Conservation (phyloP, 108 stramenopile species). For the Phaeodactylum tricornutum region DNA sequence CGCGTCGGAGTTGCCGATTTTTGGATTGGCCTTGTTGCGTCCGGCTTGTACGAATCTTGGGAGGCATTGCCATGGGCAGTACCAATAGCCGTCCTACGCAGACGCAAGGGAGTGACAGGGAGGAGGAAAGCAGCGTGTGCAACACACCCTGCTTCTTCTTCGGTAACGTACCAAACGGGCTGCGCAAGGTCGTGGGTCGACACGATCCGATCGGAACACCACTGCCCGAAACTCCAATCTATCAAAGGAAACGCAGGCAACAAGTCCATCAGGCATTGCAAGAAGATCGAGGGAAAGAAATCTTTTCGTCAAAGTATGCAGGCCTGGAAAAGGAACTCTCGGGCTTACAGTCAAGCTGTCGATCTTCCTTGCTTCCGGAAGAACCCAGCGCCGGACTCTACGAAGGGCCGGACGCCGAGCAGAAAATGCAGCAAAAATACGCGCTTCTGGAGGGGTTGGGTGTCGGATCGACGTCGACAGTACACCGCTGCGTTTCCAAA, state of each 20-base stretch:
- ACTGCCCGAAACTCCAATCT: slow-evolving; percentile 53
- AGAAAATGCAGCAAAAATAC: slow-evolving; percentile 66
- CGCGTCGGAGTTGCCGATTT: too few species aligned
- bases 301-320: slow-evolving; percentile 30
- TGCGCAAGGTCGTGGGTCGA: too few species aligned
- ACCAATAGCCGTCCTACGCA: too few species aligned
- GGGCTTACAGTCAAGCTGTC: too few species aligned
- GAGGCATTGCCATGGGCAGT: too few species aligned
- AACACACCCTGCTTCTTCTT: too few species aligned
- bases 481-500: slow-evolving; percentile 76
- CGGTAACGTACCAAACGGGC: too few species aligned
- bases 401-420: slow-evolving; percentile 43
- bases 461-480: slow-evolving; percentile 91
- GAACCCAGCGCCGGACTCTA: slow-evolving; percentile 15
- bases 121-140: too few species aligned
- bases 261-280: slow-evolving; percentile 10
- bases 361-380: too few species aligned
- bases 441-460: slow-evolving; percentile 88
- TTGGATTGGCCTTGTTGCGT: too few species aligned
- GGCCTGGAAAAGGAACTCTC: slow-evolving; percentile 62
- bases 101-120: too few species aligned
- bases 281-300: slow-evolving; percentile 1
- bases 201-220: slow-evolving; percentile 61
- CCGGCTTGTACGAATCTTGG: too few species aligned
- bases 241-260: slow-evolving; percentile 22